These are phyloP conservation scores for Cordyceps cicadae DNA, from an alignment of 2,329 filamentous ascomycete genomes.

Conservation along the genomic window DNA sequence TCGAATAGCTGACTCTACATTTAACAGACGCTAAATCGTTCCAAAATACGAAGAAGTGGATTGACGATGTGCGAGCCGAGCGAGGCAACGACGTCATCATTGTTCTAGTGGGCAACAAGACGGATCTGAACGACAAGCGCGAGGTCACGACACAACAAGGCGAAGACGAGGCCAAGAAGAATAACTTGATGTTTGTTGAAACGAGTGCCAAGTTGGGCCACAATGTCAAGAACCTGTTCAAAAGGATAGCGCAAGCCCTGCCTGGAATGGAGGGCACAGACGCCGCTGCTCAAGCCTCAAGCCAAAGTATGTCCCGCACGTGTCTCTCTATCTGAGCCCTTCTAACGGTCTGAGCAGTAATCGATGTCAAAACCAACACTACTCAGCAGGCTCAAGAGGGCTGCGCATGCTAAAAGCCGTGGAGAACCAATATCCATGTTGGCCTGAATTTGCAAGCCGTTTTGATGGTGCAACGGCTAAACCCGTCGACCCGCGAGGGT, in stretches of 20 bases:
- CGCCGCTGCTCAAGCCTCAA: constrained; percentile 61
- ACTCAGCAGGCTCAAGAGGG: constrained; percentile 63
- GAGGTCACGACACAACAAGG: constrained; percentile 95
- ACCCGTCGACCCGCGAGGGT: background rate
- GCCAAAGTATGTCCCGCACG: constrained; percentile 58
- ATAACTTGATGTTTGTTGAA: constrained; percentile 98
- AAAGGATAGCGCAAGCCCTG: constrained; percentile 94
- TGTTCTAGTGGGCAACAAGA: constrained; percentile 97
- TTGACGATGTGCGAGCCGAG: constrained; percentile 94
- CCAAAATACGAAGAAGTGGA: constrained; percentile 98
- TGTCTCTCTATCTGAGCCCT: background rate
- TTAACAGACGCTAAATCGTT: constrained; percentile 78
- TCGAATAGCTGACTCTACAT: background rate
- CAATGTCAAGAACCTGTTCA: constrained; percentile 96
- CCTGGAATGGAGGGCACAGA: constrained; percentile 95
- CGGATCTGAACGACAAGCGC: constrained; percentile 94
- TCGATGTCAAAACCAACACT: constrained; percentile 81
- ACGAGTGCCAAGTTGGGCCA: constrained; percentile 96
- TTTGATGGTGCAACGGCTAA: background rate
- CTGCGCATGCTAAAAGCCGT: constrained; percentile 38
- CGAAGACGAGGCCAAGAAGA: constrained; percentile 96
- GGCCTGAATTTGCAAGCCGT: background rate
- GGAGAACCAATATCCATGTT: background rate
- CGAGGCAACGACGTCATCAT: constrained; percentile 98
- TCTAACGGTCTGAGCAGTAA: constrained; percentile 52